These are phyloP conservation scores for Umbelopsis sp. DNA, from an alignment of 192 early-diverging fungal species.

Conservation along the genomic window DNA sequence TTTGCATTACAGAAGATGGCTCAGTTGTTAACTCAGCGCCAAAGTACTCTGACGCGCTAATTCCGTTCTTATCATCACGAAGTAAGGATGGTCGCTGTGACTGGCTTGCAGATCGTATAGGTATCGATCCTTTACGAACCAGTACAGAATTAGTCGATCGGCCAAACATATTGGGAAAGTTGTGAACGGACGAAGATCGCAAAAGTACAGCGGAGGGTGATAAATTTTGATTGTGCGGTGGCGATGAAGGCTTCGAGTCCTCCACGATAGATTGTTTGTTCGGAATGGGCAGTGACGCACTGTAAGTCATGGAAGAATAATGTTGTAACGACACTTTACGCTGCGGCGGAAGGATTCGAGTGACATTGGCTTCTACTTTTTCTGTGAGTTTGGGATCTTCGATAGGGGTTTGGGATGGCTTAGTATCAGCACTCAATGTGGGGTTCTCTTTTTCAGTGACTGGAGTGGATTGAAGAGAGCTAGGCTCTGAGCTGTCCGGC, in stretches of 20 bases:
- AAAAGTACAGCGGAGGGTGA: background rate
- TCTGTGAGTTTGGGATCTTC: background rate
- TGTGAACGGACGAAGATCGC: conserved; percentile 3
- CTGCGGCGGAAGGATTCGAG: background rate
- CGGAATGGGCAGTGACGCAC: background rate
- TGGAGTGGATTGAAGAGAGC: conserved; percentile 16
- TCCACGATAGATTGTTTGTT: background rate
- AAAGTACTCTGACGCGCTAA: background rate
- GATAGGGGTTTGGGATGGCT: background rate
- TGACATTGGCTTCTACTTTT: background rate
- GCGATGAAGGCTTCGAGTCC: background rate
- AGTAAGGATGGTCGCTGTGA: background rate
- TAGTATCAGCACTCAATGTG: background rate
- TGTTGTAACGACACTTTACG: conserved; percentile 6
- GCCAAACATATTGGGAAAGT: conserved; percentile 1
- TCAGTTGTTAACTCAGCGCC: background rate
- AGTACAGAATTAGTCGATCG: conserved; percentile 4
- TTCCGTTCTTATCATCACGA: background rate
- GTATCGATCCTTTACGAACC: background rate
- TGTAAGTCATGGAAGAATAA: background rate
- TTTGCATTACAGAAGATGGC: background rate
- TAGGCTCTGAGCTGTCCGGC: conserved; percentile 16
- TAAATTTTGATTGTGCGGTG: background rate
- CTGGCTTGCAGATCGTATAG: background rate
- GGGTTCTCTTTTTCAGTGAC: conserved; percentile 2